Evolutionary conservation across 257 asterid genomes (phyloP).

Genomic region (Cruciata laevipes): DNA sequence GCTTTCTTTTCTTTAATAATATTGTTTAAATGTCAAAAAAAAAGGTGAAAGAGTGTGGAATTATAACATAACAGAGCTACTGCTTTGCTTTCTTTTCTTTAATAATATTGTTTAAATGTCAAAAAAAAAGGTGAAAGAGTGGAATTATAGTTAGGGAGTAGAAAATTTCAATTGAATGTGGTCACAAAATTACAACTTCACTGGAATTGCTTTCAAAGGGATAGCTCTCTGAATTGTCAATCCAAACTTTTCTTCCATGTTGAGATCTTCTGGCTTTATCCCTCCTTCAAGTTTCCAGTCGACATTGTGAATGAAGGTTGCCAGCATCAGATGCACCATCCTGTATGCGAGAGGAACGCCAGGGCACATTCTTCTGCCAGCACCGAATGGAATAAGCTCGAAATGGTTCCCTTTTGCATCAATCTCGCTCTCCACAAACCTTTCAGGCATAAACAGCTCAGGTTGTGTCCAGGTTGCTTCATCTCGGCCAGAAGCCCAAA

Average conservation of each 20-base stretch:
- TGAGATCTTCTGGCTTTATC: neutral
- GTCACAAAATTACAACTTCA: neutral
- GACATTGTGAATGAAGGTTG: slow-evolving; percentile 20
- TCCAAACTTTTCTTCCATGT: slow-evolving; percentile 9
- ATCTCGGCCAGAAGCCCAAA: slow-evolving; percentile 40
- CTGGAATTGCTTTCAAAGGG: slow-evolving; percentile 6
- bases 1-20: too few species aligned
- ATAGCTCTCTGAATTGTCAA: neutral
- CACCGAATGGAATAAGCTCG: slow-evolving; percentile 38
- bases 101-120: too few species aligned
- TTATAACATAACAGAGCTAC: too few species aligned
- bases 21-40: too few species aligned
- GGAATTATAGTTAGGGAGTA: too few species aligned
- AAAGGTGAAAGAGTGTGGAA: too few species aligned
- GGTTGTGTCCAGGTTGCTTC: slow-evolving; percentile 19
- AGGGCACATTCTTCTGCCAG: slow-evolving; percentile 37
- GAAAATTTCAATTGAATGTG: too few species aligned
- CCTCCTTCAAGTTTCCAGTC: slow-evolving; percentile 29
- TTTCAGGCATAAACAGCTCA: slow-evolving; percentile 27
- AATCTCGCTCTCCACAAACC: slow-evolving; percentile 21
- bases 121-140: too few species aligned
- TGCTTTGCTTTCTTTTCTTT: too few species aligned
- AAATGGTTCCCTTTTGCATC: slow-evolving; percentile 32
- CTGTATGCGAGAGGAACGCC: slow-evolving; percentile 34
- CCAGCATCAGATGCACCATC: slow-evolving; percentile 35